Evolutionary conservation across 345 rosid species (phyloP).

Genomic region (Boechera stricta): DNA sequence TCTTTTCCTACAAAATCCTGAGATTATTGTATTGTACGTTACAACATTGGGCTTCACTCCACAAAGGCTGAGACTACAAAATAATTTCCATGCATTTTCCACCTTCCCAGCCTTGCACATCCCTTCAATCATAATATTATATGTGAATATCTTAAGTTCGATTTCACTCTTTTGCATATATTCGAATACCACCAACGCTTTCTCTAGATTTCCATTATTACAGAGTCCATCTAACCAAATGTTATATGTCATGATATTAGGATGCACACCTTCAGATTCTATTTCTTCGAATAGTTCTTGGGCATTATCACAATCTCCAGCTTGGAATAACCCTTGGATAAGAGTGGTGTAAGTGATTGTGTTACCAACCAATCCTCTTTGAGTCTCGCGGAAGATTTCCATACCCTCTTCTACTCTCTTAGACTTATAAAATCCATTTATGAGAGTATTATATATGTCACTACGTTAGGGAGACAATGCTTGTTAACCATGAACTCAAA

Average conservation of each 20-base stretch:
- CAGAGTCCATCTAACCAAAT: conserved; percentile 1
- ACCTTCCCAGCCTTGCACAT: conserved; percentile 2
- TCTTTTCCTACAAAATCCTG: background rate
- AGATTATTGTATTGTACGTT: background rate
- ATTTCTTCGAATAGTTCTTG: background rate
- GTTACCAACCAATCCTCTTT: background rate
- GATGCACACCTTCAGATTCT: background rate
- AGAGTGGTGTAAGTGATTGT: background rate
- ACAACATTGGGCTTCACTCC: background rate
- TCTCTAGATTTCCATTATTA: background rate
- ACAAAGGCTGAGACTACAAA: background rate
- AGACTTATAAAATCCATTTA: conserved; percentile 6
- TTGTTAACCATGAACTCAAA: too few relatives aligned
- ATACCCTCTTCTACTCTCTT: background rate
- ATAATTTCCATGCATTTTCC: background rate
- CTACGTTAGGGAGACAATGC: background rate
- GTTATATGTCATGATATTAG: background rate
- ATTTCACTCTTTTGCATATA: background rate
- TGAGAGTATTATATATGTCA: background rate
- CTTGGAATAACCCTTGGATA: conserved; percentile 1
- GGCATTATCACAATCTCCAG: too few relatives aligned
- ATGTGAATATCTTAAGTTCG: background rate
- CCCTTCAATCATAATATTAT: background rate
- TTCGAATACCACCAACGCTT: background rate
- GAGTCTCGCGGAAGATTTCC: background rate